Base-by-base conservation (phyloP, 805 yeast genomes). In the Komagataella ulmi region DNA sequence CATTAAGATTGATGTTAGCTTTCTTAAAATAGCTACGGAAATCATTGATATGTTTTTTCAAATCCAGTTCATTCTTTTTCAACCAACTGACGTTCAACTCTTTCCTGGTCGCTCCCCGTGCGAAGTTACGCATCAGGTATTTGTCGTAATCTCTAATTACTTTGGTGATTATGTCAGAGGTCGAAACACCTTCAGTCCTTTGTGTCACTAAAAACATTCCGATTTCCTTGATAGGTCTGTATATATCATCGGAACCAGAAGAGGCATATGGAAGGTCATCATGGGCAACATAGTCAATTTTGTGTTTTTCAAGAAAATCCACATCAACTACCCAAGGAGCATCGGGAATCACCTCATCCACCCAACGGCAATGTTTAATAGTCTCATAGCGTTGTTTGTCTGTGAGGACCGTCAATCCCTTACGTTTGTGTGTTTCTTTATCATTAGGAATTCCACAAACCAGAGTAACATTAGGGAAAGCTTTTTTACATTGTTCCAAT, bases 11-110 rank as follows among this genome's bases (percentile, higher is more conserved):
- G 53, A 72, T 75, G 59, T 81, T 86, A 59, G 88, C 83, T 63
- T 80, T 83, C 64, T 81, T 81, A 84, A 93, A 86, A 59, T 88
- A 87, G 21, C 85, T 78, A 58, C 97, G 75, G 70, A 93, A 91
- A 56, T 88, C 96, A 55, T 72, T 79, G 55, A 93, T 84, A 63
- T 90, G 96, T 59, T 89, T 88, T 66, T 87, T 89, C 69, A 93
- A 77, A 56, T 93, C 99, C 59, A 93, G 74, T 70, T 93, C 99
- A 66, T 93, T 93, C 68, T 93, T 93, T 70, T 93, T 93, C 59
- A 93, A 75, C 99, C 99, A 93, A 30, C 96, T 85, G 18, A 93
- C 98, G 62, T 93, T 93, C 61, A 93, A 77, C 62, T 93, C 99
- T 65, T 93, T 88, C 62, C 99, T 78, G 2, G 97, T 86, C 8